Conservation (phyloP, 371 early-diverging fungal genomes). For the Mucor irregularis region DNA sequence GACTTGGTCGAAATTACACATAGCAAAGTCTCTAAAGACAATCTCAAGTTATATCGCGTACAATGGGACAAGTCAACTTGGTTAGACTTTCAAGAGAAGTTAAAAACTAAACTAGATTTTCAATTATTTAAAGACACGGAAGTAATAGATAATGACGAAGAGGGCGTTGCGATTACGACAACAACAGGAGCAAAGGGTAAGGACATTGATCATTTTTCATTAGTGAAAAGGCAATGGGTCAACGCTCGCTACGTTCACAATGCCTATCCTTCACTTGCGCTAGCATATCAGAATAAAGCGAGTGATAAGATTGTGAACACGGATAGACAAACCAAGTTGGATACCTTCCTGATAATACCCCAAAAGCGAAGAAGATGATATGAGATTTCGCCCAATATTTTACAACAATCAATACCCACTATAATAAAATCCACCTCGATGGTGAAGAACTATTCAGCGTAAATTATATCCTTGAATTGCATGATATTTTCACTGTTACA, state of each 20-base stretch:
- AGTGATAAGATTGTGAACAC: neutral
- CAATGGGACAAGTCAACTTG: slow-evolving; percentile 10
- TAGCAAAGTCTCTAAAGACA: neutral
- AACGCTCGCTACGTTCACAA: slow-evolving; percentile 5
- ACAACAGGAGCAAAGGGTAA: neutral
- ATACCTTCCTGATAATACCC: neutral
- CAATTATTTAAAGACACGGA: neutral
- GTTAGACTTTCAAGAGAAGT: neutral
- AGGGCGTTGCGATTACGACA: neutral
- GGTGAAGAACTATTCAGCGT: too few relatives aligned
- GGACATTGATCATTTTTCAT: neutral
- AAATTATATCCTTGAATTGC: too few relatives aligned
- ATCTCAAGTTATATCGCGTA: slow-evolving; percentile 10
- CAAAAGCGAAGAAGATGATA: neutral
- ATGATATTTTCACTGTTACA: too few relatives aligned
- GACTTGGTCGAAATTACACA: neutral
- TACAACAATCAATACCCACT: too few relatives aligned
- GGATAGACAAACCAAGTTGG: neutral
- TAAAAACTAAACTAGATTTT: neutral
- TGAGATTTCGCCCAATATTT: too few relatives aligned
- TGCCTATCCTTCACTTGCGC: slow-evolving; percentile 6
- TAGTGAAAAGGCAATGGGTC: slow-evolving; percentile 27
- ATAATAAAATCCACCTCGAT: too few relatives aligned
- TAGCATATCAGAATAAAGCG: slow-evolving; percentile 5
- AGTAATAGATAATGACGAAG: neutral